Conservation (phyloP, 306 rosid species). For the Trifolium fragiferum region DNA sequence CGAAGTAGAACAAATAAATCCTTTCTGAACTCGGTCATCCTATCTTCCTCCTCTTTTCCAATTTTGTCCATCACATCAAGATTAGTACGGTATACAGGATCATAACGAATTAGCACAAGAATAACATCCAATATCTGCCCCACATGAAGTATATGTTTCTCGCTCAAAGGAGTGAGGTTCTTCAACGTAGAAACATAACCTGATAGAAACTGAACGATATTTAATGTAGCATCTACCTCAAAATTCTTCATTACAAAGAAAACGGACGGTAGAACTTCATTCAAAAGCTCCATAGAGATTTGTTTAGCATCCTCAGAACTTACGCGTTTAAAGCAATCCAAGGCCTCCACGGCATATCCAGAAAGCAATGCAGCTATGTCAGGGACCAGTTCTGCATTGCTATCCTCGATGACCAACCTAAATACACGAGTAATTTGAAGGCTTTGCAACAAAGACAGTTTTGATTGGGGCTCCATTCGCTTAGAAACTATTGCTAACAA, state of each 20-base stretch:
- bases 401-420: constrained; percentile 67
- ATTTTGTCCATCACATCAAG: constrained; percentile 80
- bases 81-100: constrained; percentile 68
- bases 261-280: constrained; percentile 87
- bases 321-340: constrained; percentile 87
- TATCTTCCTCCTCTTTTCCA: constrained; percentile 93
- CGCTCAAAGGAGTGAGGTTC: constrained; percentile 69
- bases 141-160: constrained; percentile 73
- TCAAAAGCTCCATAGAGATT: constrained; percentile 61
- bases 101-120: constrained; percentile 71
- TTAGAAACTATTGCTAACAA: constrained; percentile 85
- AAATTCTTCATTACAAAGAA: constrained; percentile 75
- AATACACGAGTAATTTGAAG: constrained; percentile 76
- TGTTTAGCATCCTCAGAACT: constrained; percentile 77
- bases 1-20: constrained; percentile 82
- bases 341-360: constrained; percentile 81
- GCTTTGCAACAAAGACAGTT: constrained; percentile 76
- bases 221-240: constrained; percentile 83
- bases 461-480: constrained; percentile 82
- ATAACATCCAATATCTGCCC: constrained; percentile 91
- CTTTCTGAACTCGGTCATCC: constrained; percentile 87
- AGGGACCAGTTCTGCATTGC: constrained; percentile 70
- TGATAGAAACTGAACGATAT: constrained; percentile 82
- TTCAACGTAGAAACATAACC: constrained; percentile 78
- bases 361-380: constrained; percentile 72